These are phyloP conservation scores for Pythium phragmitis DNA, from an alignment of 352 stramenopile genomes.

Conservation along the genomic window DNA sequence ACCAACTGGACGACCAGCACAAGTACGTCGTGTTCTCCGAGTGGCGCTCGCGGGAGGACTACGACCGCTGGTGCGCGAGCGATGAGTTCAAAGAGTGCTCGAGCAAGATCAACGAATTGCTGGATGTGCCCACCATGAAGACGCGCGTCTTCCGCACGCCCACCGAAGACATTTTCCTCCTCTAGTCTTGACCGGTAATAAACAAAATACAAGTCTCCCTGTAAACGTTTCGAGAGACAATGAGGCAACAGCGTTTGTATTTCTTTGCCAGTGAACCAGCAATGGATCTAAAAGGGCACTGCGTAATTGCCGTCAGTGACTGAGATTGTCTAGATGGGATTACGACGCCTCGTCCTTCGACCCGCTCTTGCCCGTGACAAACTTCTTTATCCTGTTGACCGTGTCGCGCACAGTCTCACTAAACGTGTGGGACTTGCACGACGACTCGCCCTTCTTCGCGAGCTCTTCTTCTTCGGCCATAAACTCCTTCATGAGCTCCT, in stretches of 20 bases:
- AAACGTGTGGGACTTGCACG: constrained; percentile 86
- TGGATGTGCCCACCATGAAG: constrained; percentile 80
- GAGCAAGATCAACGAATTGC: constrained; percentile 78
- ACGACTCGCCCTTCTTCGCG: constrained; percentile 61
- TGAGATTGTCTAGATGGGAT: neutral
- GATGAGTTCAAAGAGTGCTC: constrained; percentile 80
- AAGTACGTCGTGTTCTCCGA: constrained; percentile 91
- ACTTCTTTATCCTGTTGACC: constrained; percentile 88
- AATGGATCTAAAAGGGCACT: no score
- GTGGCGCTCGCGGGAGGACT: constrained; percentile 81
- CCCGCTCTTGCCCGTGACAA: constrained; percentile 64
- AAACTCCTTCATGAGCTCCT: constrained; percentile 96
- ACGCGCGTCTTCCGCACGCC: constrained; percentile 79
- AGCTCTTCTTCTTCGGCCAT: constrained; percentile 85
- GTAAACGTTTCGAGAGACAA: no score
- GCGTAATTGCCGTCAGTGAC: neutral
- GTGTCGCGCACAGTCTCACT: constrained; percentile 74
- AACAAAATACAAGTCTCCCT: neutral
- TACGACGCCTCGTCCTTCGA: constrained; percentile 10
- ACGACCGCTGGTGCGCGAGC: constrained; percentile 77
- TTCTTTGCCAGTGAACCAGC: neutral
- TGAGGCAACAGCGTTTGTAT: neutral
- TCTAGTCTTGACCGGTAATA: constrained; percentile 31
- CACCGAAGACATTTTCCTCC: constrained; percentile 83
- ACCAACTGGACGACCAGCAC: constrained; percentile 71